Evolutionary conservation across 2,329 filamentous ascomycete genomes (phyloP).

Genomic region (Xylaria sp.): DNA sequence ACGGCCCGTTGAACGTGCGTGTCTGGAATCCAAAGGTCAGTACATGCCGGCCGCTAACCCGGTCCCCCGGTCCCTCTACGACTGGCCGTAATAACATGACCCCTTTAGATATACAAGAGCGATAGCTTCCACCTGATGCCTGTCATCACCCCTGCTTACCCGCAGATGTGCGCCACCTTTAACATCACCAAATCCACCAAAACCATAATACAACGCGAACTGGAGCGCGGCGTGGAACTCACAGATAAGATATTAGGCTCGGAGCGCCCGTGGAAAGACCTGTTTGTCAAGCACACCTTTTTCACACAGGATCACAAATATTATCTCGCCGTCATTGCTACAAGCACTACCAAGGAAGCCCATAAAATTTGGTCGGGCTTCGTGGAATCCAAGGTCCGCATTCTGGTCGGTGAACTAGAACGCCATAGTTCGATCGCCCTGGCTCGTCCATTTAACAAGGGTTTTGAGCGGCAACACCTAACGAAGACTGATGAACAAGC

Average conservation of each 20-base stretch:
- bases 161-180: constrained; percentile 97
- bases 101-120: constrained; percentile 73
- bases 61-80: not conserved
- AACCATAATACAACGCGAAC: constrained; percentile 82
- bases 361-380: constrained; percentile 90
- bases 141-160: constrained; percentile 96
- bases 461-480: constrained; percentile 83
- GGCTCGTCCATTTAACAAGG: constrained; percentile 92
- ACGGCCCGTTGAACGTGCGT: constrained; percentile 80
- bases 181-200: constrained; percentile 91
- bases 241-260: constrained; percentile 82
- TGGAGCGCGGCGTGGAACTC: constrained; percentile 80
- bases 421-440: constrained; percentile 81
- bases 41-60: not conserved
- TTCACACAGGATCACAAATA: constrained; percentile 96
- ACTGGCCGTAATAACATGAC: constrained; percentile 40
- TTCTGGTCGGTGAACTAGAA: constrained; percentile 85
- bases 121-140: constrained; percentile 95
- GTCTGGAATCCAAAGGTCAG: constrained; percentile 89
- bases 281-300: constrained; percentile 91
- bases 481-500: constrained; percentile 66
- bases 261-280: constrained; percentile 82
- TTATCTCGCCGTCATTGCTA: constrained; percentile 87
- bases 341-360: constrained; percentile 83
- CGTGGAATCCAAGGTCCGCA: constrained; percentile 91